phyloP scores from a whole-genome alignment of 371 early-diverging fungal species.

The Parasitella parasitica region DNA sequence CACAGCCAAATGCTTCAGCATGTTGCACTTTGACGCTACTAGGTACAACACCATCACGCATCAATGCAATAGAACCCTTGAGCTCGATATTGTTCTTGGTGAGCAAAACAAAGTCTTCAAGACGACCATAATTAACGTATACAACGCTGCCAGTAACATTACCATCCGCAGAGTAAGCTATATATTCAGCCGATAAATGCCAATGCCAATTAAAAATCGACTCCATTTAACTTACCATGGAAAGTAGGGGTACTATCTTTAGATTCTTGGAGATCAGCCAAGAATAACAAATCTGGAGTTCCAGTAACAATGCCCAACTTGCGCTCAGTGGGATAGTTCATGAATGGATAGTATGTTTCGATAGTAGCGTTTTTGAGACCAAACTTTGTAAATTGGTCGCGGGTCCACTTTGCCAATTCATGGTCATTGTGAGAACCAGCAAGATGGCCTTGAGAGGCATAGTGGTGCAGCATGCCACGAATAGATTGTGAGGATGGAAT shows the following conservation, averaged over 20 bases:
- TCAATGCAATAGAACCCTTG: constrained; percentile 55
- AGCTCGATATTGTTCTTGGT: constrained; percentile 41
- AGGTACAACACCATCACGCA: constrained; percentile 61
- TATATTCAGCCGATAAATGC: not conserved
- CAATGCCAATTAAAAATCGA: not conserved
- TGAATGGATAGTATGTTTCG: constrained; percentile 59
- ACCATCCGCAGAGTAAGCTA: constrained; percentile 60
- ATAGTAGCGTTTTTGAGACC: constrained; percentile 54
- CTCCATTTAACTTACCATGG: constrained; percentile 36
- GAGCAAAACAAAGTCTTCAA: constrained; percentile 58
- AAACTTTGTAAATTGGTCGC: constrained; percentile 45
- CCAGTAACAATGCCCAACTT: constrained; percentile 55
- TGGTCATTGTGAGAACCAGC: constrained; percentile 49
- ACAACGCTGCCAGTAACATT: constrained; percentile 61
- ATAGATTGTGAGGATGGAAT: constrained; percentile 34
- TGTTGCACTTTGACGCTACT: constrained; percentile 63
- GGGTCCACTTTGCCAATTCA: constrained; percentile 58
- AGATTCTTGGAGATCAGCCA: constrained; percentile 57
- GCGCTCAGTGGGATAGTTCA: constrained; percentile 58
- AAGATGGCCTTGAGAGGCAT: constrained; percentile 53
- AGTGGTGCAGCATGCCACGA: constrained; percentile 31
- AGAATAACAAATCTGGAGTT: constrained; percentile 41
- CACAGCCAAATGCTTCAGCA: constrained; percentile 59
- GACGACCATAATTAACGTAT: constrained; percentile 67
- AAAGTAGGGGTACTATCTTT: constrained; percentile 58